phyloP scores from a whole-genome alignment of 2,329 filamentous ascomycete genomes.

The Trichoderma guizhouense region DNA sequence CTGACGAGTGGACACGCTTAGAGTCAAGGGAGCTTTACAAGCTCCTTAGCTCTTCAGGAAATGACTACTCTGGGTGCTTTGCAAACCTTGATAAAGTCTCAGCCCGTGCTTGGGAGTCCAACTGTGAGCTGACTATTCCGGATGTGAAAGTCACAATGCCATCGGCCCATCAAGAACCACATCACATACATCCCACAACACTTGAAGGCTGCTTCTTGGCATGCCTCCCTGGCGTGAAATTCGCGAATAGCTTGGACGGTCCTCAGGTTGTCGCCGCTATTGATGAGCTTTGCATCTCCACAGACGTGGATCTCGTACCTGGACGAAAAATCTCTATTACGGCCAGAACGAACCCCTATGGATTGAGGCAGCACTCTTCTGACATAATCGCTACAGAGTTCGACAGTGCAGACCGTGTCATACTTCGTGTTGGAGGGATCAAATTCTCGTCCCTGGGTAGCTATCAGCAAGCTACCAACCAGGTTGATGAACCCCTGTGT shows the following conservation, averaged over 20 bases:
- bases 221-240: neutral
- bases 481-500: neutral
- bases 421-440: constrained; percentile 11
- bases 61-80: constrained; percentile 18
- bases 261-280: constrained; percentile 12
- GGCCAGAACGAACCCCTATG: neutral
- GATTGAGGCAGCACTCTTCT: constrained; percentile 15
- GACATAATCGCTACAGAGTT: neutral
- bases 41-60: constrained; percentile 3
- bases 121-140: constrained; percentile 12
- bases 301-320: constrained; percentile 9
- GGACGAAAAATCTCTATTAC: constrained; percentile 11
- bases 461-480: neutral
- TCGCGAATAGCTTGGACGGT: neutral
- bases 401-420: neutral
- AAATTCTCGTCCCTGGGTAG: constrained; percentile 13
- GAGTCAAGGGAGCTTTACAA: constrained; percentile 9
- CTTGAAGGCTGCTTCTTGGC: constrained; percentile 19
- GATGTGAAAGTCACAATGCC: constrained; percentile 20
- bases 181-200: constrained; percentile 20
- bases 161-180: constrained; percentile 12
- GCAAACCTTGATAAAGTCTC: constrained; percentile 9
- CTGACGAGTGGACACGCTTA: neutral
- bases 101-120: constrained; percentile 10
- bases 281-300: constrained; percentile 17